Evolutionary conservation across 1,284 basidiomycete genomes (phyloP).

Genomic region (Trichosporon ovoides): DNA sequence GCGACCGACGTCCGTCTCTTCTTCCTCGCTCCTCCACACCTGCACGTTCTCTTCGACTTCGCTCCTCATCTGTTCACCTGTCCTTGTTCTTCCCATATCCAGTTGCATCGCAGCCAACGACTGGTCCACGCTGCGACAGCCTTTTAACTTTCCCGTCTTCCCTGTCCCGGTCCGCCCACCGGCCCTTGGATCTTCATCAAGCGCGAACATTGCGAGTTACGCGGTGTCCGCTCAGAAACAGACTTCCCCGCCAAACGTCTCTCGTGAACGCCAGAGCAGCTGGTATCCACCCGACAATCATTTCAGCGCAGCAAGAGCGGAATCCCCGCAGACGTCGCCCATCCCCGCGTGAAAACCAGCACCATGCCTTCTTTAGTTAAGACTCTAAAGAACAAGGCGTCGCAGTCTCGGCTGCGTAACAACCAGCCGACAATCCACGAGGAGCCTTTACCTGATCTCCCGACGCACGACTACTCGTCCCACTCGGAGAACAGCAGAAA

Average conservation of each 20-base stretch:
- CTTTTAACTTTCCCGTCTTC: background rate
- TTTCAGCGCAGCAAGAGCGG: background rate
- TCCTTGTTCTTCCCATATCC: background rate
- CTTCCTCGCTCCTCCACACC: background rate
- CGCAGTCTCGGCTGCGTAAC: conserved; percentile 15
- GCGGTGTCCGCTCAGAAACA: background rate
- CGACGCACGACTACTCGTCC: background rate
- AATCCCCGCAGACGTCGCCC: background rate
- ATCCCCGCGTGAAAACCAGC: background rate
- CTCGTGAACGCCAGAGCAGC: background rate
- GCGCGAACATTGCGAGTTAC: background rate
- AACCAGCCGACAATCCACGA: conserved; percentile 7
- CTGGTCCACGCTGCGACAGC: background rate
- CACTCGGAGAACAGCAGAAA: background rate
- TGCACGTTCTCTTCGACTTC: background rate
- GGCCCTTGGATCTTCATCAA: conserved; percentile 1
- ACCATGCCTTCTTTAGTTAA: conserved; percentile 16
- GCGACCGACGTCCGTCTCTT: background rate
- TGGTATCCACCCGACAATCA: background rate
- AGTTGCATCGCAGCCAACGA: background rate
- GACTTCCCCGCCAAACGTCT: background rate
- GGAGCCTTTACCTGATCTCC: background rate
- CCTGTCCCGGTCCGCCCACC: background rate
- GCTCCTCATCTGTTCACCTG: background rate
- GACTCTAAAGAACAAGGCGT: conserved; percentile 18